Conservation (phyloP, 2,329 filamentous ascomycete species). For the Diplodia mutila region DNA sequence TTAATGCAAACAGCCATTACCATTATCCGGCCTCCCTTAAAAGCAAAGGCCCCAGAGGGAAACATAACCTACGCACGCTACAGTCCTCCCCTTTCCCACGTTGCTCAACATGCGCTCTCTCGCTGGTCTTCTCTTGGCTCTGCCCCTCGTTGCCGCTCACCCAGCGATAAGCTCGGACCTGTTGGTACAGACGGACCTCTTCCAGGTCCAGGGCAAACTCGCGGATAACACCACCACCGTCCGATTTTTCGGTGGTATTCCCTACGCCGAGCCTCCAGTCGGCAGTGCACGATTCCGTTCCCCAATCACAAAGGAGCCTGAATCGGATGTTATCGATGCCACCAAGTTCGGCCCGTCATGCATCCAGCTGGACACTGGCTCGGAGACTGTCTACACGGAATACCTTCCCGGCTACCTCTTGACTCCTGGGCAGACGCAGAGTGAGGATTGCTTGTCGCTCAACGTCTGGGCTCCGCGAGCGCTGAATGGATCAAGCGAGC, state of each 20-base stretch:
- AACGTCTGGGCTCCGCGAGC: conserved; percentile 39
- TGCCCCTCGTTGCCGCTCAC: neutral
- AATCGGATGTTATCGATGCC: conserved; percentile 29
- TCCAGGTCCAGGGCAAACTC: conserved; percentile 30
- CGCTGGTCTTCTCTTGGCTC: neutral
- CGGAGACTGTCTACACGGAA: conserved; percentile 32
- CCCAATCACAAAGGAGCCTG: conserved; percentile 30
- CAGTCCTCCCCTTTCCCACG: neutral
- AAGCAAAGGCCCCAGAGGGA: neutral
- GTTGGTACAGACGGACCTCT: conserved; percentile 30
- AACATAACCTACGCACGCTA: neutral
- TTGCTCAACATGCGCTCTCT: neutral
- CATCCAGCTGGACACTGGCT: conserved; percentile 32
- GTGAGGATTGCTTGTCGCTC: conserved; percentile 39
- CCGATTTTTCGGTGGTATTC: conserved; percentile 26
- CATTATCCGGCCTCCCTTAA: neutral
- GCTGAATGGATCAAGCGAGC: conserved; percentile 28
- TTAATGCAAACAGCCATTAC: neutral
- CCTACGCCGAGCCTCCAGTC: conserved; percentile 23
- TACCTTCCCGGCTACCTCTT: conserved; percentile 33
- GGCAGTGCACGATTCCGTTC: conserved; percentile 25
- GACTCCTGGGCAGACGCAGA: conserved; percentile 30
- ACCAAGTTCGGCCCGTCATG: conserved; percentile 33
- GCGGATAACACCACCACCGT: conserved; percentile 33
- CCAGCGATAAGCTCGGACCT: conserved; percentile 22